Conservation (phyloP, 495 filamentous ascomycete species). For the Gamarada debralockiae region DNA sequence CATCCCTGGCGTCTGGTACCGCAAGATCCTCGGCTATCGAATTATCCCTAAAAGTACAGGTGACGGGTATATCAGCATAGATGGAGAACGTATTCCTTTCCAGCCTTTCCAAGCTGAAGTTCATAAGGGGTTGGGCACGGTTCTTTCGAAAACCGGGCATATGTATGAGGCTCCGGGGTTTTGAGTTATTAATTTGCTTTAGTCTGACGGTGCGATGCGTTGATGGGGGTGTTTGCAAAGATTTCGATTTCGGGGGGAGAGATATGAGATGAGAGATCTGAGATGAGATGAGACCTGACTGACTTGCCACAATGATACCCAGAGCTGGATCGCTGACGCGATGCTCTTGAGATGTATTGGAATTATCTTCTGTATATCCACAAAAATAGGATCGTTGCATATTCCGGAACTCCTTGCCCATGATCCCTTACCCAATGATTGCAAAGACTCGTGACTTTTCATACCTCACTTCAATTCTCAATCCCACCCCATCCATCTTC, state of each 20-base stretch:
- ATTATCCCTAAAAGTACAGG: constrained; percentile 68
- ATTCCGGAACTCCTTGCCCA: constrained; percentile 22
- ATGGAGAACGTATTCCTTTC: constrained; percentile 84
- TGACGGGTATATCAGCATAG: constrained; percentile 87
- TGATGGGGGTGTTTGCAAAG: constrained; percentile 12
- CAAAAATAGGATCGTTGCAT: constrained; percentile 8
- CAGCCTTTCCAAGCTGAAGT: constrained; percentile 88
- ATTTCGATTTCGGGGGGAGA: neutral
- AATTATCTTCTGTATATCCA: constrained; percentile 16
- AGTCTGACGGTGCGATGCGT: neutral
- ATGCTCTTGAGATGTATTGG: constrained; percentile 10
- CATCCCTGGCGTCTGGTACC: constrained; percentile 68
- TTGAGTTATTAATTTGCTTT: constrained; percentile 10
- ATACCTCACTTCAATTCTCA: constrained; percentile 41
- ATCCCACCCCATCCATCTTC: constrained; percentile 69
- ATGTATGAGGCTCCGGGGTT: constrained; percentile 70
- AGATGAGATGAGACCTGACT: neutral
- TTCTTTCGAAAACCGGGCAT: constrained; percentile 64
- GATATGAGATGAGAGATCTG: too few species aligned
- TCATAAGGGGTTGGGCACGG: constrained; percentile 79
- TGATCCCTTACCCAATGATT: neutral
- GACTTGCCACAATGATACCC: constrained; percentile 23
- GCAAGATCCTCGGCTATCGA: constrained; percentile 78
- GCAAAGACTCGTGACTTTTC: neutral
- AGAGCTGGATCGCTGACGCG: constrained; percentile 11